These are phyloP conservation scores for Aspergillus latus DNA, from an alignment of 2,329 filamentous ascomycete species.

Conservation along the genomic window DNA sequence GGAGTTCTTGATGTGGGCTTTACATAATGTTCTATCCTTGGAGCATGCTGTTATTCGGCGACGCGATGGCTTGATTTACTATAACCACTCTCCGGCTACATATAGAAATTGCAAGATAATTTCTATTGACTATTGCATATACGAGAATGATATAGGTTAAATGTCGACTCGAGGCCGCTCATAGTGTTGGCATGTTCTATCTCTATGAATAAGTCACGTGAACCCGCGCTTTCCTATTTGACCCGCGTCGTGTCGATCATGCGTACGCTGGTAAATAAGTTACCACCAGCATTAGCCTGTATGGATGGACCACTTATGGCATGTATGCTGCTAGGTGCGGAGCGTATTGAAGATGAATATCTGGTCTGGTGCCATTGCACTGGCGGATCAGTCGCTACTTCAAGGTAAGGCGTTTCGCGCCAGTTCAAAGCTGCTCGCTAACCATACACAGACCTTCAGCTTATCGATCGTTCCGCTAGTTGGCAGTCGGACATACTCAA, in stretches of 20 bases:
- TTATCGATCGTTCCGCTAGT: constrained; percentile 35
- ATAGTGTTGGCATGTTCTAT: no score
- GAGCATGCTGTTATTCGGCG: constrained; percentile 14
- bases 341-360: constrained; percentile 34
- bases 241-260: constrained; percentile 8
- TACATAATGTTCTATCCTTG: constrained; percentile 14
- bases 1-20: constrained; percentile 25
- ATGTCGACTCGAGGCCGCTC: no score
- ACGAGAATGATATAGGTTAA: no score
- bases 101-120: constrained; percentile 15
- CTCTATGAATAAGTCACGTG: constrained; percentile 4
- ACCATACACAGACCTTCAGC: constrained; percentile 31
- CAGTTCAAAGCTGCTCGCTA: constrained; percentile 10
- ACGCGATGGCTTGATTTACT: constrained; percentile 23
- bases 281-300: constrained; percentile 1
- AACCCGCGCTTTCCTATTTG: constrained; percentile 6
- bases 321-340: constrained; percentile 15
- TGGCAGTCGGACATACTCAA: constrained; percentile 37
- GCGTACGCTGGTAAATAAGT: neutral
- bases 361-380: constrained; percentile 38
- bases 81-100: constrained; percentile 22
- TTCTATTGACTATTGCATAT: no score
- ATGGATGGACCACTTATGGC: constrained; percentile 7
- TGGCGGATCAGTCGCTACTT: constrained; percentile 29
- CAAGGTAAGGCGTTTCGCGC: constrained; percentile 26